A percentile compares a stretch with the other conserved stretches of the same genome.
phyloP scores from a whole-genome alignment of 495 filamentous ascomycete genomes.

The Neurospora sp. region DNA sequence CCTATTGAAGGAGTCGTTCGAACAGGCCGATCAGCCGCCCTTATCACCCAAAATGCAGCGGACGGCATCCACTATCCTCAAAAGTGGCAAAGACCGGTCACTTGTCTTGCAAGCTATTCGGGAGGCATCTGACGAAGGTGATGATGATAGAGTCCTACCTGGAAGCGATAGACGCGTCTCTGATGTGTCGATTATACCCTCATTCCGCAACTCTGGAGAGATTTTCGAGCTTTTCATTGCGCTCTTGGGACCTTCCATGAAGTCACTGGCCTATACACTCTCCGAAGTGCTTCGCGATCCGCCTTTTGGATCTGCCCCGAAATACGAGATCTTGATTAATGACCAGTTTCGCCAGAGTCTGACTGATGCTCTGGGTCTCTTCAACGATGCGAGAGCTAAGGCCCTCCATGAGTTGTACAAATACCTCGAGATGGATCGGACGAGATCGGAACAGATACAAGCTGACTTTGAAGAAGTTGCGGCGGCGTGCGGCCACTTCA shows the following conservation, averaged over 20 bases:
- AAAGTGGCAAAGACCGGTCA: constrained; percentile 19
- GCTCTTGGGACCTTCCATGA: constrained; percentile 88
- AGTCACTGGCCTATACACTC: constrained; percentile 82
- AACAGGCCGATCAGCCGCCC: constrained; percentile 13
- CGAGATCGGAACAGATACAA: constrained; percentile 59
- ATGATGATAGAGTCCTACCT: constrained; percentile 31
- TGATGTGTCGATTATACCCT: constrained; percentile 14
- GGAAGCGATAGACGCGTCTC: constrained; percentile 1
- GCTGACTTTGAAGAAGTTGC: constrained; percentile 95
- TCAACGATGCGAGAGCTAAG: constrained; percentile 59
- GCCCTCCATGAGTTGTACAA: constrained; percentile 73
- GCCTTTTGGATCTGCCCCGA: constrained; percentile 58
- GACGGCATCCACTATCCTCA: constrained; percentile 22
- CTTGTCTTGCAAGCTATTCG: constrained; percentile 50
- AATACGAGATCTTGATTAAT: constrained; percentile 61
- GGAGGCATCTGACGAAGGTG: constrained; percentile 54
- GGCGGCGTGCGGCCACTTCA: constrained; percentile 91
- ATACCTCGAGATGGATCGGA: constrained; percentile 55
- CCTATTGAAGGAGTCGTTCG: constrained; percentile 54
- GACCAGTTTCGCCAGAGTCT: constrained; percentile 70
- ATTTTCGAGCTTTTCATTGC: constrained; percentile 84
- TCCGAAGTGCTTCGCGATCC: constrained; percentile 81
- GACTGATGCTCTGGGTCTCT: constrained; percentile 66
- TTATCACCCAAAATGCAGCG: constrained; percentile 24
- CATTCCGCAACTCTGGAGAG: constrained; percentile 51